Evolutionary conservation across 345 rosid species (phyloP).

Genomic region (Reutealis trisperma): DNA sequence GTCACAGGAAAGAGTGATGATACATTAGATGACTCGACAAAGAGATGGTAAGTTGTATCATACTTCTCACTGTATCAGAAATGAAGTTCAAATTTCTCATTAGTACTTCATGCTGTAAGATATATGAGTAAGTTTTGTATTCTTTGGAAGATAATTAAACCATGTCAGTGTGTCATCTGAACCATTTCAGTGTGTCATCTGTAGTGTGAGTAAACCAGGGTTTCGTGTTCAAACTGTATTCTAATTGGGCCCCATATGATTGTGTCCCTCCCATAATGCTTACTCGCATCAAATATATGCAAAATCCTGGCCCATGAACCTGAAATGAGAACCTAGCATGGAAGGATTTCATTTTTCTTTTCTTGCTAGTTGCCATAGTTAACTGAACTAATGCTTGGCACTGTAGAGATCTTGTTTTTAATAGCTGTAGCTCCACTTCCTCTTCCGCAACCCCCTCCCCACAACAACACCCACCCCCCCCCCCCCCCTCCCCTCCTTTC

Average conservation of each 20-base stretch:
- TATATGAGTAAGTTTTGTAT: not conserved
- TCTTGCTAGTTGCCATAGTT: not conserved
- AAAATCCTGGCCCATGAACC: not conserved
- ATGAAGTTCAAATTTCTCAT: not conserved
- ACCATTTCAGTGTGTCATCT: conserved; percentile 5
- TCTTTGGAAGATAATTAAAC: conserved; percentile 16
- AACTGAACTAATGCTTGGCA: not conserved
- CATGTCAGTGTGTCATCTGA: conserved; percentile 3
- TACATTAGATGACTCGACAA: conserved; percentile 78
- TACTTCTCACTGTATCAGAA: conserved; percentile 6
- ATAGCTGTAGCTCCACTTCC: not conserved
- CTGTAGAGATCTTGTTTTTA: not conserved
- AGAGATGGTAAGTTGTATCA: conserved; percentile 59
- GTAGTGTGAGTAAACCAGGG: no score
- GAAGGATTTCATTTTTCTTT: not conserved
- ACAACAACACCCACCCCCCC: no score
- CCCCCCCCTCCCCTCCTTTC: no score
- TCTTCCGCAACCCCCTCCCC: not conserved
- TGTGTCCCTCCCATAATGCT: not conserved
- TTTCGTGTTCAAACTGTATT: not conserved
- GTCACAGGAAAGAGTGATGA: conserved; percentile 75
- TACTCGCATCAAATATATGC: not conserved
- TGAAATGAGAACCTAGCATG: not conserved
- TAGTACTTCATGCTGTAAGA: not conserved
- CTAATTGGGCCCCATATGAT: not conserved